Conservation (phyloP, 2,329 filamentous ascomycete species). For the Ceratocystis alfenasii region DNA sequence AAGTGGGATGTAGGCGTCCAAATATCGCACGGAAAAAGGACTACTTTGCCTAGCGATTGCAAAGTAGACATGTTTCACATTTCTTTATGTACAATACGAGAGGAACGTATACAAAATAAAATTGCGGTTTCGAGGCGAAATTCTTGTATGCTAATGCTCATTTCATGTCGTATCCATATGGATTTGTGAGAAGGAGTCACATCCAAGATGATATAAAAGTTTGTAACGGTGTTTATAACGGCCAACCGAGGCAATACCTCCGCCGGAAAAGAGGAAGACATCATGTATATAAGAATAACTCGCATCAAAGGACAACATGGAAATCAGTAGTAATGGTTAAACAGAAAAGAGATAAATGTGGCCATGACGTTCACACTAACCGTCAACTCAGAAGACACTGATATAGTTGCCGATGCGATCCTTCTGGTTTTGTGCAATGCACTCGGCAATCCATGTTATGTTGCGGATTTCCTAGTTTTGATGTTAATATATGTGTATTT, state of each 20-base stretch:
- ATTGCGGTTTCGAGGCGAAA: neutral
- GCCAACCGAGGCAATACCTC: neutral
- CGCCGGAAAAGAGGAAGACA: neutral
- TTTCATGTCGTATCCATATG: no score
- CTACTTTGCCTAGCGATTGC: constrained; percentile 9
- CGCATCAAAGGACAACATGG: neutral
- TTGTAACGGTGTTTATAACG: neutral
- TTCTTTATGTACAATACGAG: constrained; percentile 20
- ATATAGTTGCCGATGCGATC: constrained; percentile 98
- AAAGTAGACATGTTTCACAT: constrained; percentile 18
- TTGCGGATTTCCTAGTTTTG: constrained; percentile 80
- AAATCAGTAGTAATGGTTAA: neutral
- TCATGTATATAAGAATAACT: neutral
- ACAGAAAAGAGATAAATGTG: neutral
- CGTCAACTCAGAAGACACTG: constrained; percentile 64
- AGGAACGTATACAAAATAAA: constrained; percentile 1
- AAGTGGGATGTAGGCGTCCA: neutral
- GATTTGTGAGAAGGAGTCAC: neutral
- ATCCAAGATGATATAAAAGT: neutral
- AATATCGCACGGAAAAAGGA: neutral
- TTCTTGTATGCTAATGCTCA: neutral
- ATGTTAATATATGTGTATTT: constrained; percentile 27
- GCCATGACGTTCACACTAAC: neutral
- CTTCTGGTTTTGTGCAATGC: constrained; percentile 99
- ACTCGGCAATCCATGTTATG: constrained; percentile 98